Evolutionary conservation across 768 basidiomycete species (phyloP), one percentile per base, ranked within the genome.

Genomic region (Amanita pallidorosea): DNA sequence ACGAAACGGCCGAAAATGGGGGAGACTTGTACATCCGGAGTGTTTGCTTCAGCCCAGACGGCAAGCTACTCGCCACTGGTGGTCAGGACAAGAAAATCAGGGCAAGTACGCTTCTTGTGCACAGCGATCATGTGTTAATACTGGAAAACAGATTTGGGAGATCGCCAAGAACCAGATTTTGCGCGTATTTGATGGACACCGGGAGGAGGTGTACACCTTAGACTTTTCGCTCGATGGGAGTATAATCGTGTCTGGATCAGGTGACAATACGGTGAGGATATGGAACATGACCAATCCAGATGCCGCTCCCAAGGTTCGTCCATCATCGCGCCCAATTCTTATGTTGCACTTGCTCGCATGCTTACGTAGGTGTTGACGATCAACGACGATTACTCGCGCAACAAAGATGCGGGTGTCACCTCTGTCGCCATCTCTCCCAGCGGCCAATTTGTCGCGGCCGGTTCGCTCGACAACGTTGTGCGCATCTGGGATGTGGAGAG

Each of bases 201-300:
- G 81, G 59, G 87, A 90, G 61, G 93, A 95, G 61, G 92, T 96
- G 60, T 95, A 95, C 67, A 90, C 91, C 1, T 82, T 96, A 55
- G 90, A 88, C 65, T 95, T 93, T 67, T 88, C 89, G 1, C 67
- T 73, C 15, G 88, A 93, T 57, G 92, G 93, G 7, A 74, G 81
- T 4, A 74, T 86, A 57, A 84, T 95, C 56, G 88, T 93, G 11
- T 92, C 89, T 3, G 93, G 91, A 13, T 92, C 88, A 0, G 91
- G 92, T 2, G 88, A 76, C 58, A 70, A 71, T 47, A 74, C 74
- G 1, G 70, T 72, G 15, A 64, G 73, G 12, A 71, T 76, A 43
- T 74, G 74, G 73, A 68, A 74, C 57, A 71, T 74, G 71, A 46
- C 55, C 11, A 63, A 61, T 8, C 65, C 41, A 12, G 49, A 51